phyloP scores from a whole-genome alignment of 345 rosid species.

The Eucalyptus pauciflora region DNA sequence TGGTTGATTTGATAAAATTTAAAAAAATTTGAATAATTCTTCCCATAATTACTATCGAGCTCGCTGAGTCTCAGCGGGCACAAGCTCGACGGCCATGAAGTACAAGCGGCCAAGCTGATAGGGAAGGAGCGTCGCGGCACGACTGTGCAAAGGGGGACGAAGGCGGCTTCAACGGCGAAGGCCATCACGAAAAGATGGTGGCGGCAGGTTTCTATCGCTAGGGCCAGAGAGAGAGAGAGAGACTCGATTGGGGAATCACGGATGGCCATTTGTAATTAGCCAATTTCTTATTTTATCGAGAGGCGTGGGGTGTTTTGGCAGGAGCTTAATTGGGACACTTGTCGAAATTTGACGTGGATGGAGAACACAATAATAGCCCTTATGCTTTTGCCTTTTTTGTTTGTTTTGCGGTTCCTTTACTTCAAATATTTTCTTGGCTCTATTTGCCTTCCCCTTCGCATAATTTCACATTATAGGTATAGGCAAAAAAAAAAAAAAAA shows the following conservation, averaged over 20 bases:
- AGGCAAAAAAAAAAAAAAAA: neutral
- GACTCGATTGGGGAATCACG: no score
- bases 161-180: neutral
- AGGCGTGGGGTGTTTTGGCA: neutral
- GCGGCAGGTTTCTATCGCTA: neutral
- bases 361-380: neutral
- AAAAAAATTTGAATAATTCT: fast-evolving
- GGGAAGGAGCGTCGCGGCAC: neutral
- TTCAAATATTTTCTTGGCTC: neutral
- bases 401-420: neutral
- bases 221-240: neutral
- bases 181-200: neutral
- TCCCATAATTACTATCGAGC: neutral
- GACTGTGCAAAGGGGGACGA: neutral
- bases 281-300: neutral
- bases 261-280: neutral
- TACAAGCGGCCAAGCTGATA: neutral
- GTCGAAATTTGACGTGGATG: neutral
- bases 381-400: neutral
- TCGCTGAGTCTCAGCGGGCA: neutral
- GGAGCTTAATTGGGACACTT: neutral
- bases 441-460: neutral
- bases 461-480: neutral
- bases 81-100: neutral
- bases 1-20: neutral